A percentile compares a stretch with the other conserved stretches of the same genome.
phyloP scores from a whole-genome alignment of 2,329 filamentous ascomycete genomes.

The Ceratocystis alfenasii region DNA sequence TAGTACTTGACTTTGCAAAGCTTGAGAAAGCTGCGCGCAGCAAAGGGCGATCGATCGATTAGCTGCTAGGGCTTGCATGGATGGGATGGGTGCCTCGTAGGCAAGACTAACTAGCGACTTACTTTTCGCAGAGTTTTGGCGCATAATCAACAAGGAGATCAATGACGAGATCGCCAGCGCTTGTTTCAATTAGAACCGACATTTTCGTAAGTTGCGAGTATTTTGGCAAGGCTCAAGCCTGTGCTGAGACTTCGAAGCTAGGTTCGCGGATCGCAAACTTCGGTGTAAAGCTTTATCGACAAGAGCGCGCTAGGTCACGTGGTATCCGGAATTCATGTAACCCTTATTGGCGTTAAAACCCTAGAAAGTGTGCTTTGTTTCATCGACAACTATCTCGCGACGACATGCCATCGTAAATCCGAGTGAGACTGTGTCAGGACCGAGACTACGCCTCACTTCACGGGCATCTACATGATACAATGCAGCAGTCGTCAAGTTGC shows the following conservation, averaged over 20 bases:
- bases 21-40: slow-evolving; percentile 76
- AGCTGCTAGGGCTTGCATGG: slow-evolving; percentile 21
- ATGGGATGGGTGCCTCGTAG: slow-evolving; percentile 7
- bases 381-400: too few species aligned
- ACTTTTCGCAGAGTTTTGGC: slow-evolving; percentile 92
- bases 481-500: too few species aligned
- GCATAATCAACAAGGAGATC: slow-evolving; percentile 82
- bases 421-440: too few species aligned
- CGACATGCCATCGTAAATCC: too few species aligned
- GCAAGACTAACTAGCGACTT: slow-evolving; percentile 34
- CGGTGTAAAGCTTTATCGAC: neutral
- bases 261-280: neutral
- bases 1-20: slow-evolving; percentile 99
- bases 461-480: too few species aligned
- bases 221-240: neutral
- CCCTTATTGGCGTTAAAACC: neutral
- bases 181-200: slow-evolving; percentile 92
- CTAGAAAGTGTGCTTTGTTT: too few species aligned
- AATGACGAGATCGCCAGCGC: slow-evolving; percentile 84
- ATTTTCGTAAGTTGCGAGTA: slow-evolving; percentile 36
- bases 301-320: neutral
- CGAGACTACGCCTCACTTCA: too few species aligned
- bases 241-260: neutral
- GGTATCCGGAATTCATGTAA: neutral
- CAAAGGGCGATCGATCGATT: slow-evolving; percentile 25